phyloP scores from a whole-genome alignment of 2,329 filamentous ascomycete species.

The Ophiocordyceps polyrhachis-furcata region DNA sequence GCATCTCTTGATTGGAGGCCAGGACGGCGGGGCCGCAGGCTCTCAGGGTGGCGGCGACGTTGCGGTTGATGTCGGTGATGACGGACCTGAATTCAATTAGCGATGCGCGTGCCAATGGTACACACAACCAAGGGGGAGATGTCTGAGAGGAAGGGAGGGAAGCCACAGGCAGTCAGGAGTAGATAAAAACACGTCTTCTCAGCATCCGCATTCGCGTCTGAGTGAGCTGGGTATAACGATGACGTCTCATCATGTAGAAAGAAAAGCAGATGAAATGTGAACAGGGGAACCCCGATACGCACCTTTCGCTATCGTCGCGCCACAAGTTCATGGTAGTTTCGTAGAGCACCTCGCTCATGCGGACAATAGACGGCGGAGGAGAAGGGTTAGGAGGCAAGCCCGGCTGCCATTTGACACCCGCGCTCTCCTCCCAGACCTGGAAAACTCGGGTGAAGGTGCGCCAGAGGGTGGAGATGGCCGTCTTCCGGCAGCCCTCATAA shows the following conservation, averaged over 20 bases:
- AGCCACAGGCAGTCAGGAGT: constrained; percentile 8
- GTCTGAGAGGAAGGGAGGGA: not conserved
- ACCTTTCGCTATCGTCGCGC: constrained; percentile 86
- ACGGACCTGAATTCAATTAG: constrained; percentile 40
- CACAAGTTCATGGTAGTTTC: constrained; percentile 70
- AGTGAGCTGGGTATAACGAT: constrained; percentile 99
- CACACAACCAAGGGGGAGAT: not conserved
- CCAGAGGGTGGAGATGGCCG: constrained; percentile 80
- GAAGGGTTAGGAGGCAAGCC: constrained; percentile 69
- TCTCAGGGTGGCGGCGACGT: constrained; percentile 77
- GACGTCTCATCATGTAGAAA: constrained; percentile 58
- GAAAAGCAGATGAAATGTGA: not conserved
- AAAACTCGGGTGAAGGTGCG: constrained; percentile 84
- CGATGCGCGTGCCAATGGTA: not conserved
- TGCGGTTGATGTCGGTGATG: constrained; percentile 89
- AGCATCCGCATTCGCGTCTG: constrained; percentile 83
- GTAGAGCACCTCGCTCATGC: constrained; percentile 73
- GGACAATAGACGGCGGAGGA: constrained; percentile 61
- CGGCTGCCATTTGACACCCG: constrained; percentile 69
- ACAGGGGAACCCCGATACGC: constrained; percentile 27
- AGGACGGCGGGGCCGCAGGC: constrained; percentile 77
- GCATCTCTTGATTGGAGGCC: constrained; percentile 44
- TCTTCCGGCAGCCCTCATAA: constrained; percentile 88
- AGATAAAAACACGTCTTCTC: constrained; percentile 48
- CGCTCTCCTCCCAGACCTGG: constrained; percentile 59